A percentile compares a stretch with the other conserved stretches of the same genome.
phyloP scores from a whole-genome alignment of 257 asterid species.

The Solanum gracilifrons region DNA sequence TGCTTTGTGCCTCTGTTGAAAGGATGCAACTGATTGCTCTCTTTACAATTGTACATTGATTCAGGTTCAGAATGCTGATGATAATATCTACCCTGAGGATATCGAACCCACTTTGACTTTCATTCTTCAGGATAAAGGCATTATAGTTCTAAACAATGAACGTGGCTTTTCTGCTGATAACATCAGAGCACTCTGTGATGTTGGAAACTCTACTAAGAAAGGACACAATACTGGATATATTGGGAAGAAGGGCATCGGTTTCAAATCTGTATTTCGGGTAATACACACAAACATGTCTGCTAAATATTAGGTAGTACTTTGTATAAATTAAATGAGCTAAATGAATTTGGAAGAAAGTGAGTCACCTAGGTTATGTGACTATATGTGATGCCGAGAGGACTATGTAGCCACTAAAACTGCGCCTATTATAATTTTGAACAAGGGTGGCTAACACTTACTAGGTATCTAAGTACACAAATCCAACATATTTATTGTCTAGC shows the following conservation, averaged over 20 bases:
- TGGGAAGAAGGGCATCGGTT: constrained; percentile 99
- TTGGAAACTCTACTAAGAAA: constrained; percentile 87
- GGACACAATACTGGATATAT: constrained; percentile 68
- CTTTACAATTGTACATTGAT: not conserved
- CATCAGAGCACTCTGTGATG: constrained; percentile 92
- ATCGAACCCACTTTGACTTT: constrained; percentile 83
- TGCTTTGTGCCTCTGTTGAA: not conserved
- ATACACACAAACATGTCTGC: not conserved
- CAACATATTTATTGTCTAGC: not conserved
- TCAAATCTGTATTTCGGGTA: constrained; percentile 99
- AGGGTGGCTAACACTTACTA: not conserved
- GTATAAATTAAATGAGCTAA: not conserved
- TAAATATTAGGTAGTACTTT: not conserved
- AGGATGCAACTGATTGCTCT: not conserved
- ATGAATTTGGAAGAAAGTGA: not conserved
- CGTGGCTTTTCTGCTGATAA: constrained; percentile 69
- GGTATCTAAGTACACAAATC: not conserved
- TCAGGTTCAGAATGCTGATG: constrained; percentile 99
- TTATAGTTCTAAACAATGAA: constrained; percentile 78
- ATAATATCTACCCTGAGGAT: constrained; percentile 54
- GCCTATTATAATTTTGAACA: not conserved
- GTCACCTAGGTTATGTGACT: not conserved
- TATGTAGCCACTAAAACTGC: not conserved
- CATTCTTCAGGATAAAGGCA: constrained; percentile 73
- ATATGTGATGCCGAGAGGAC: not conserved